Conservation (phyloP, 139 green algal species). For the Auxenochlorella pyrenoidosa region DNA sequence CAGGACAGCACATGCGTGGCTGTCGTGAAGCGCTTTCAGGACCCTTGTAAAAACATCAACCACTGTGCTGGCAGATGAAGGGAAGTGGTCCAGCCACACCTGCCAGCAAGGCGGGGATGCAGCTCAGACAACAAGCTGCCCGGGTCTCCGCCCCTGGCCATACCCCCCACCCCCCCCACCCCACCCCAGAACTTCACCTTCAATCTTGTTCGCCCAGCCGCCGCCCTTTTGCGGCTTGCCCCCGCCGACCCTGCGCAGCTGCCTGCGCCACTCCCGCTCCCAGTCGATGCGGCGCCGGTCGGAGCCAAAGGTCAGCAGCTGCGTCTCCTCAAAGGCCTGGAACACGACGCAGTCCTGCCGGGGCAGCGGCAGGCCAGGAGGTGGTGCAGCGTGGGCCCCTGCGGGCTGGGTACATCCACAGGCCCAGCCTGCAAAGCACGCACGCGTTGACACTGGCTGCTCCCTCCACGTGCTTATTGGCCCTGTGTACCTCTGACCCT, state of each 20-base stretch:
- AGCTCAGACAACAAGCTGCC: too few species aligned
- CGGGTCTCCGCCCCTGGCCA: too few species aligned
- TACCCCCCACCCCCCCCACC: too few species aligned
- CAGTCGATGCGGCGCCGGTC: slow-evolving; percentile 42
- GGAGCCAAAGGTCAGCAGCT: slow-evolving; percentile 44
- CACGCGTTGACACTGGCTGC: too few species aligned
- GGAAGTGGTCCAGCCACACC: neutral
- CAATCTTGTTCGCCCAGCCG: neutral
- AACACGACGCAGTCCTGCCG: slow-evolving; percentile 30
- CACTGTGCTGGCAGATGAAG: neutral
- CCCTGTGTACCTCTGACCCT: too few species aligned
- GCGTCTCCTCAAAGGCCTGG: neutral
- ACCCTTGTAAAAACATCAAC: too few species aligned
- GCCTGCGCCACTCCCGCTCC: slow-evolving; percentile 33
- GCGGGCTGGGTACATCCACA: neutral
- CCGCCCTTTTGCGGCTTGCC: neutral
- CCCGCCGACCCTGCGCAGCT: neutral
- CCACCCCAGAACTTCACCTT: neutral
- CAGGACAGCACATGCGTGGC: slow-evolving; percentile 18
- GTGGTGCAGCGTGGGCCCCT: neutral
- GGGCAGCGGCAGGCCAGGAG: neutral
- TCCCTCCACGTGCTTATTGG: too few species aligned
- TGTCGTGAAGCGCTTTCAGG: neutral
- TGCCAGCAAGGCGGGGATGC: neutral
- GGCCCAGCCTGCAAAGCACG: too few species aligned